A percentile compares a stretch with the other conserved stretches of the same genome.
phyloP scores from a whole-genome alignment of 140 eudicot species.

The Erigeron philadelphicus region DNA sequence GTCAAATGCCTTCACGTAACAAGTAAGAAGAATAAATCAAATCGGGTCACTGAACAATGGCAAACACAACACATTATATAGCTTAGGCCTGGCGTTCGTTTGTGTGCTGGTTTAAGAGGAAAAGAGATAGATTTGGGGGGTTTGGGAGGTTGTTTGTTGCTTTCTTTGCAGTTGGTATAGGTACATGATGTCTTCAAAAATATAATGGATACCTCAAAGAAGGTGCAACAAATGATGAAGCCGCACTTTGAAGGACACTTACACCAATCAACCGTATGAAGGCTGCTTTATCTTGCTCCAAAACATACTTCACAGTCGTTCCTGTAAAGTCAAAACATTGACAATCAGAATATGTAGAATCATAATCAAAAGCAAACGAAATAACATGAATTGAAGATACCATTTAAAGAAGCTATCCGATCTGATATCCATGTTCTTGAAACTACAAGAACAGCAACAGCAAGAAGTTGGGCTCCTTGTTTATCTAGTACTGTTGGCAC shows the following conservation, averaged over 20 bases:
- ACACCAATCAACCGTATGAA: constrained; percentile 82
- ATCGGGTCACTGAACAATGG: not conserved
- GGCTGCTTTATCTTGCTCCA: constrained; percentile 93
- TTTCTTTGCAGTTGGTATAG: not conserved
- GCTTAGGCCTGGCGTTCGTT: too few species aligned
- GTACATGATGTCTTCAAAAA: constrained; percentile 18
- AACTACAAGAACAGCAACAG: constrained; percentile 84
- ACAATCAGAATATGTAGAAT: not conserved
- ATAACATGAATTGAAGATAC: constrained; percentile 33
- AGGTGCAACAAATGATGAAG: constrained; percentile 95
- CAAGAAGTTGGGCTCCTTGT: constrained; percentile 93
- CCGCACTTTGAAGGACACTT: constrained; percentile 94
- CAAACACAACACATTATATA: not conserved
- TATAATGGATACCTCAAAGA: constrained; percentile 64
- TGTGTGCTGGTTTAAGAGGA: constrained; percentile 11
- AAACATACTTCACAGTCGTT: constrained; percentile 87
- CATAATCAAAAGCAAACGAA: constrained; percentile 1
- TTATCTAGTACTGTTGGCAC: constrained; percentile 92
- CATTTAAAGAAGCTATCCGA: constrained; percentile 95
- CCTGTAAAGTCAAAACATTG: constrained; percentile 39
- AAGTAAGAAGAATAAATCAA: not conserved
- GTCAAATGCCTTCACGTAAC: constrained; percentile 77
- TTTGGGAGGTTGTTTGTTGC: too few species aligned
- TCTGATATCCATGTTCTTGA: constrained; percentile 95
- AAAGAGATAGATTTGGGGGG: too few species aligned